phyloP scores from a whole-genome alignment of 2,329 filamentous ascomycete species.

The Cercospora citrullina region DNA sequence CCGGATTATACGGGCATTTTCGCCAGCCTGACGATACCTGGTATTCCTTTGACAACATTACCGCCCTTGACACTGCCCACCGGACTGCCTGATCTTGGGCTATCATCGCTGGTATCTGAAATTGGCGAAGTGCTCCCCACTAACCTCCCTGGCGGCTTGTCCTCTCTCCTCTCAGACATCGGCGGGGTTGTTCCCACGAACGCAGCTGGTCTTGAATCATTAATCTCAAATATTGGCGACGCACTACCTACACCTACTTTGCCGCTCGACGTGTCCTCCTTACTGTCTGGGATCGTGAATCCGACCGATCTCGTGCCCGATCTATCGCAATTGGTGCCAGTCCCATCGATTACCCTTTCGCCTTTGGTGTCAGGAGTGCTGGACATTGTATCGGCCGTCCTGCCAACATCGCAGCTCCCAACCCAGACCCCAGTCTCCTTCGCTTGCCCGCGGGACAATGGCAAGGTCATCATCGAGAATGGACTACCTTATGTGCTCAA shows the following conservation, averaged over 20 bases:
- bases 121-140: slow-evolving; percentile 4
- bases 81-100: neutral
- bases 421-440: slow-evolving; percentile 24
- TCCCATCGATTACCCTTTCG: slow-evolving; percentile 1
- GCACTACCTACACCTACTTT: neutral
- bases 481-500: slow-evolving; percentile 26
- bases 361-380: neutral
- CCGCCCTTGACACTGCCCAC: neutral
- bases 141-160: neutral
- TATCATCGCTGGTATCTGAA: neutral
- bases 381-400: slow-evolving; percentile 18
- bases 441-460: slow-evolving; percentile 26
- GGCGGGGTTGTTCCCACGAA: neutral
- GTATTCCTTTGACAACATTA: slow-evolving; percentile 16
- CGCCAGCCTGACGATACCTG: slow-evolving; percentile 18
- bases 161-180: neutral
- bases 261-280: neutral
- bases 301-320: neutral
- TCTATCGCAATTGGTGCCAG: neutral
- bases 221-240: neutral
- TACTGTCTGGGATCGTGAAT: neutral
- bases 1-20: slow-evolving; percentile 26
- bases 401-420: slow-evolving; percentile 24
- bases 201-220: neutral
- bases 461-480: slow-evolving; percentile 26